Evolutionary conservation across 768 basidiomycete genomes (phyloP).

Genomic region (Mycena sanguinolenta): DNA sequence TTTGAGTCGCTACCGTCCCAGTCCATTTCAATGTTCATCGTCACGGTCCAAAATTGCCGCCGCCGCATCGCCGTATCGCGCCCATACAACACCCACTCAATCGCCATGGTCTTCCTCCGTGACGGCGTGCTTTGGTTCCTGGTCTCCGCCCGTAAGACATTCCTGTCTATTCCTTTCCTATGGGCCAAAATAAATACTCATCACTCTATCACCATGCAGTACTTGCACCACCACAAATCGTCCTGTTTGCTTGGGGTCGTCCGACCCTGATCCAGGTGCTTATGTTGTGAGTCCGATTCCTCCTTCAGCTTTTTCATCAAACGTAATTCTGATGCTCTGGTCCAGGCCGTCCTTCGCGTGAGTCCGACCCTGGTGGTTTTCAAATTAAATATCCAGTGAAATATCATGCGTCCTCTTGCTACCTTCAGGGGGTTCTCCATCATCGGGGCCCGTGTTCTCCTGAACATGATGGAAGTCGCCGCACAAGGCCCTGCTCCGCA

Average conservation of each 20-base stretch:
- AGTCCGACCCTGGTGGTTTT: neutral
- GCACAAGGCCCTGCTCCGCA: neutral
- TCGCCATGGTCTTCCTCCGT: conserved; percentile 11
- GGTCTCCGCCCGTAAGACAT: conserved; percentile 3
- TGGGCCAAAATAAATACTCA: neutral
- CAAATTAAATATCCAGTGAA: neutral
- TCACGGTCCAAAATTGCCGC: conserved; percentile 9
- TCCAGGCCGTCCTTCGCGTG: conserved; percentile 11
- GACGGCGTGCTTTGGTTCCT: conserved; percentile 21
- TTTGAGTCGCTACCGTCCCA: neutral
- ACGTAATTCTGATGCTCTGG: neutral
- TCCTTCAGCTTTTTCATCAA: neutral
- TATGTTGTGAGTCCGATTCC: conserved; percentile 6
- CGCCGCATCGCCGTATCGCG: conserved; percentile 15
- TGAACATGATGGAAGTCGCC: conserved; percentile 17
- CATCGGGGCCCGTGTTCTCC: conserved; percentile 10
- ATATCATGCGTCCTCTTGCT: neutral
- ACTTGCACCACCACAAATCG: conserved; percentile 11
- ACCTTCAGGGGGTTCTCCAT: neutral
- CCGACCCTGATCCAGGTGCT: conserved; percentile 13
- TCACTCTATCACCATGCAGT: neutral
- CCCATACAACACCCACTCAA: conserved; percentile 8
- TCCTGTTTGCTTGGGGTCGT: conserved; percentile 15
- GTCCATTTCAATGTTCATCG: conserved; percentile 14
- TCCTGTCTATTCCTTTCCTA: neutral